Evolutionary conservation across 257 asterid species (phyloP).

Genomic region (Jaltomata sinuosa): DNA sequence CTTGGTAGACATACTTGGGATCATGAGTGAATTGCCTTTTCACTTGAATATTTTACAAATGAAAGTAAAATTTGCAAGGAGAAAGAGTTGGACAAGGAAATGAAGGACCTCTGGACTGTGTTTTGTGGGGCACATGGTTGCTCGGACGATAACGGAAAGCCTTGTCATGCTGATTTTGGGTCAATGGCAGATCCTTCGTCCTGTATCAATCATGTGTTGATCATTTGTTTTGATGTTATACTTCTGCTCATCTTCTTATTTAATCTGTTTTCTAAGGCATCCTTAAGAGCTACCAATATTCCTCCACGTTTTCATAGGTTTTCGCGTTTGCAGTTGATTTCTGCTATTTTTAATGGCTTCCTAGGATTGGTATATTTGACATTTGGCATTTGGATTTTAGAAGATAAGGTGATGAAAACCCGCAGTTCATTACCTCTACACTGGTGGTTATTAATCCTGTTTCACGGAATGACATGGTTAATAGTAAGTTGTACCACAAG

Average conservation of each 20-base stretch:
- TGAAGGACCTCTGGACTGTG: conserved; percentile 47
- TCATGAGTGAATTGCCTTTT: not conserved
- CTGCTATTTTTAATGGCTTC: conserved; percentile 52
- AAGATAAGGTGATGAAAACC: conserved; percentile 29
- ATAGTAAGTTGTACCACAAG: conserved; percentile 43
- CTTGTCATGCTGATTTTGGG: conserved; percentile 32
- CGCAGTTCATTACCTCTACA: conserved; percentile 35
- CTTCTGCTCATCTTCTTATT: conserved; percentile 40
- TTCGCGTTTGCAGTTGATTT: conserved; percentile 43
- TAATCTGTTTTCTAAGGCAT: conserved; percentile 29
- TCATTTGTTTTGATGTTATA: conserved; percentile 39
- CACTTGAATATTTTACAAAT: not conserved
- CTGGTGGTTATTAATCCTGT: conserved; percentile 44
- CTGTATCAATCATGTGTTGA: conserved; percentile 38
- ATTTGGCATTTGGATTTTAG: conserved; percentile 54
- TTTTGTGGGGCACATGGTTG: conserved; percentile 45
- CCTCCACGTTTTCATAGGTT: conserved; percentile 6
- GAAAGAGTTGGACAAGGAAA: conserved; percentile 1
- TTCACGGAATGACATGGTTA: conserved; percentile 67
- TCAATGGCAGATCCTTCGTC: conserved; percentile 35
- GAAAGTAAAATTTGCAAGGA: not conserved
- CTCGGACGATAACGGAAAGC: conserved; percentile 4
- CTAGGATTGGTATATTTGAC: conserved; percentile 37
- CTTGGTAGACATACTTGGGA: not conserved
- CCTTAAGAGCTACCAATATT: conserved; percentile 16